phyloP scores from a whole-genome alignment of 108 stramenopile genomes.

The Discostella stelligeroides region DNA sequence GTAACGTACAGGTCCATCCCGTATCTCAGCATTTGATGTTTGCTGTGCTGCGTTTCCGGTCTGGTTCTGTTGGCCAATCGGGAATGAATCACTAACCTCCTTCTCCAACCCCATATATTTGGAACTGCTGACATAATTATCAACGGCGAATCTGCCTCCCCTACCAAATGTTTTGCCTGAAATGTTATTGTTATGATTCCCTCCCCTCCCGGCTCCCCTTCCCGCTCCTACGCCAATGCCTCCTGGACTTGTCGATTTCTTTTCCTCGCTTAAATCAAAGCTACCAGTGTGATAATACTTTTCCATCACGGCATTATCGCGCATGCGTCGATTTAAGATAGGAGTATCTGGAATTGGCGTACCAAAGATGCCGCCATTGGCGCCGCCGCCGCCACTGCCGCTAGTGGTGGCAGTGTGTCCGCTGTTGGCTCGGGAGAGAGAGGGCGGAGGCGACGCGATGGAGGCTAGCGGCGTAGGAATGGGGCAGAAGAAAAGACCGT shows the following conservation, averaged over 20 bases:
- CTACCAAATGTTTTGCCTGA: background rate
- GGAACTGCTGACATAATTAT: constrained; percentile 33
- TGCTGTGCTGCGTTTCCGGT: constrained; percentile 1
- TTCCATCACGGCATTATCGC: constrained; percentile 2
- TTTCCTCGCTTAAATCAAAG: constrained; percentile 19
- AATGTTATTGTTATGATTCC: constrained; percentile 5
- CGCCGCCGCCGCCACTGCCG: background rate
- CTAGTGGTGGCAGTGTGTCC: background rate
- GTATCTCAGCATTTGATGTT: constrained; percentile 38
- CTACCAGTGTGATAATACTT: constrained; percentile 6
- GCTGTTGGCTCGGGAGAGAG: constrained; percentile 16
- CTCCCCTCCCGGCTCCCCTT: constrained; percentile 21
- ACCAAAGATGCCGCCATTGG: constrained; percentile 44
- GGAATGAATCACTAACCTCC: constrained; percentile 38
- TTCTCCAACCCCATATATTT: constrained; percentile 66
- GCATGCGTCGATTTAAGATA: constrained; percentile 34
- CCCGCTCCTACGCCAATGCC: no score
- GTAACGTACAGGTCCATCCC: constrained; percentile 61
- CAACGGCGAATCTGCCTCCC: no score
- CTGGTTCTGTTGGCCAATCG: constrained; percentile 5
- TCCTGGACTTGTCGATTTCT: constrained; percentile 5
- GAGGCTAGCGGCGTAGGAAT: constrained; percentile 23
- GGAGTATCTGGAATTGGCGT: constrained; percentile 80
- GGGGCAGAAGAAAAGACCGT: constrained; percentile 35
- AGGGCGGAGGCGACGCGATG: constrained; percentile 1